Evolutionary conservation across 1,284 basidiomycete species (phyloP), one percentile per base, ranked within the genome.

Genomic region (Austroboletus novae-zelandiae): DNA sequence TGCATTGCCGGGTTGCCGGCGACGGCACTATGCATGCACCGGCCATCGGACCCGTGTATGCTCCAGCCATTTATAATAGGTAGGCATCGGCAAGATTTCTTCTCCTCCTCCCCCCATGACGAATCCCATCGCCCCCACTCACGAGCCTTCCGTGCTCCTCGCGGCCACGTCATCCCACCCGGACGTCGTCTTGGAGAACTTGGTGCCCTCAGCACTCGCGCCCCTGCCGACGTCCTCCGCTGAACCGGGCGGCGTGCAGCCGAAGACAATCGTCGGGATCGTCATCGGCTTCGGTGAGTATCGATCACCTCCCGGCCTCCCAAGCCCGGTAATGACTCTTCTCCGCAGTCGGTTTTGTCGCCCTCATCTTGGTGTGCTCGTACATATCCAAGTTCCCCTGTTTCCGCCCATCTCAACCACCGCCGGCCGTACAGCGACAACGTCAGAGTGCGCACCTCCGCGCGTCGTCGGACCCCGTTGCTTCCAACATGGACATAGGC

Each of bases 271-370:
- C 18, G 2, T 48, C 2, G 51, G 31, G 3, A 57, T 60, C 32
- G 47, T 61, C 27, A 9, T 62, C 11, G 40, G 62, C 17, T 25
- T 61, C 20, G 49, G 60, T 61, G 43, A 15, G 59, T 51, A 14
- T 32, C 41, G 0, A 5, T 18, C 2, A 9, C n/a, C 2, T 37
- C 1, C 7, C 7, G 3, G 9, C 20, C 42, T 18, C 14, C 23
- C 17, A 35, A 47, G 4, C 11, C 36, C 8, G 25, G n/a, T 8
- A 1, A 17, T 27, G n/a, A 40, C n/a, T 13, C 8, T 14, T 37
- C 9, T n/a, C 7, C 29, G 17, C 37, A 61, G 60, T 58, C 17
- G 35, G 44, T 39, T 61, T 62, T 27, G 18, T 45, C 40, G 1
- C 39, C 9, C 57, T 61, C 46, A 13, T 64, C 15, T 1, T 52